Evolutionary conservation across 257 asterid species (phyloP).

Genomic region (Solanum chmielewskii): DNA sequence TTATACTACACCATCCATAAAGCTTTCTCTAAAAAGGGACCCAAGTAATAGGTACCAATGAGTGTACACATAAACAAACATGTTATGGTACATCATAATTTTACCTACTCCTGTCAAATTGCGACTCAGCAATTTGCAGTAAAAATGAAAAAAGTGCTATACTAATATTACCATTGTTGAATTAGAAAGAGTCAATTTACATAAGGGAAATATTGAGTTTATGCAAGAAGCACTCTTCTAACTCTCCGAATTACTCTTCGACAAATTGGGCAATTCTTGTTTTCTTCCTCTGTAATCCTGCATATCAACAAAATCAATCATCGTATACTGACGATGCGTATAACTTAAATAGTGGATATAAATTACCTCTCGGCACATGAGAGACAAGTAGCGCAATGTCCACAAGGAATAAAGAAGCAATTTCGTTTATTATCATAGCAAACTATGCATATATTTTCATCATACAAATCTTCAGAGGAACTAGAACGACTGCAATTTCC

Average conservation of each 20-base stretch:
- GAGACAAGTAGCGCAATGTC: slow-evolving; percentile 52
- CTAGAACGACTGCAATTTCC: slow-evolving; percentile 12
- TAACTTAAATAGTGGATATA: background rate
- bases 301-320: background rate
- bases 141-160: too few species aligned
- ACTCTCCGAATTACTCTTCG: slow-evolving; percentile 26
- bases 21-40: background rate
- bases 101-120: background rate
- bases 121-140: background rate
- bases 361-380: slow-evolving; percentile 48
- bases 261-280: slow-evolving; percentile 40
- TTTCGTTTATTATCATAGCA: slow-evolving; percentile 47
- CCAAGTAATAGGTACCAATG: background rate
- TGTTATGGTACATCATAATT: background rate
- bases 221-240: slow-evolving; percentile 11
- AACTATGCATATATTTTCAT: slow-evolving; percentile 57
- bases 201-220: background rate
- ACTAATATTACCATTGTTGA: background rate
- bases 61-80: background rate
- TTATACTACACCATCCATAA: background rate
- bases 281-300: slow-evolving; percentile 33
- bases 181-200: background rate
- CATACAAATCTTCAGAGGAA: slow-evolving; percentile 40
- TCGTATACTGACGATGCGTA: background rate
- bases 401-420: slow-evolving; percentile 69